Base-by-base conservation (phyloP, 495 filamentous ascomycete species). In the Aeminium ludgeri region DNA sequence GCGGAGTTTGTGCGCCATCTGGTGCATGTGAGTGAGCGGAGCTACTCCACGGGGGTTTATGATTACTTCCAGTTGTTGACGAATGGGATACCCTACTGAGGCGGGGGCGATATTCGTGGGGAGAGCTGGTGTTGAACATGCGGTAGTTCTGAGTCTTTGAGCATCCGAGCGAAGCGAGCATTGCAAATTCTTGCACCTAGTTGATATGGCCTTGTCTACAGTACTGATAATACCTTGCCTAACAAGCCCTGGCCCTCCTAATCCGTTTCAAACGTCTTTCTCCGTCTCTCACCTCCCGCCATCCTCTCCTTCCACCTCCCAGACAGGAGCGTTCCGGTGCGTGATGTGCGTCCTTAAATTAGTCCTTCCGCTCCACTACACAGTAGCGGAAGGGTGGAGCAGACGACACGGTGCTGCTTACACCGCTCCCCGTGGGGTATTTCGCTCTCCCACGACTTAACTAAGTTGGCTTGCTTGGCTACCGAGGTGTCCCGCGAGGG, bases 31-130 rank as follows among this genome's bases (percentile, higher is more conserved):
- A 94, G 86, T 51, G 81, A 86, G 49, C 66, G 76, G 38, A 94
- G 80, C 57, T 77, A 86, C 49, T 82, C 79, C 13, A 99, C 91
- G 1, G 85, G 79, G 51, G 74, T 82, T 31, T 99, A 99, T 57
- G 91, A 99, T 63, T 78, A 92, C 54, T 99, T 92, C 68, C 91
- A 99, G 65, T 63, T 92, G 35, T 60, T 95, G 58, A 96, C 91
- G 27, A 99, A 99, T 57, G 91, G 91, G 20, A 99, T 99, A 55
- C 91, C 91, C 5, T 97, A 92, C 50, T 82, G 55, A 37, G 23
- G 23, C 8, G 3, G 23, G 23, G 3, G 23, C 3, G 23, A 8
- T 8, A 25, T 3, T 3, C 4, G 23, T 3, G 23, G 8, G 23
- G 23, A 25, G 23, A 25, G 10, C 7, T 3, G 30, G 23, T 25